Base-by-base conservation (phyloP, 2,329 filamentous ascomycete species). In the Exophiala bonariae region DNA sequence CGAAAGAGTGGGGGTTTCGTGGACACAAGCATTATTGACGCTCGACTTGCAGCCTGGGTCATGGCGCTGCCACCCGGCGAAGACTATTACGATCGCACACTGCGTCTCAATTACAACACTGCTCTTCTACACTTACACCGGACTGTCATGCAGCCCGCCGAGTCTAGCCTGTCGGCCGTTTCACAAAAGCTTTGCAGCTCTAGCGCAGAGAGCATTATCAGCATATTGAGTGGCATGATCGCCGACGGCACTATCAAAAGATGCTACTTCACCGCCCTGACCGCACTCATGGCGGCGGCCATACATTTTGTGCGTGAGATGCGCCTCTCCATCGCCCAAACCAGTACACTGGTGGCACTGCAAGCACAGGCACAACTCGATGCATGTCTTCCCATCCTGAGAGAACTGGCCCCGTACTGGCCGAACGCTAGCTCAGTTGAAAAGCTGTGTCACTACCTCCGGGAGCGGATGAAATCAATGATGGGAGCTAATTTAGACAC, bases 61-160 rank as follows among this genome's bases (percentile, higher is more conserved):
- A 10, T 50, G 13, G 18, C 7, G 13, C 28, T 32, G 6, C 20
- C 47, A 14, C n/a, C 13, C 17, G 32, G 30, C 26, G 42, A 34
- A 13, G 34, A 28, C 22, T 48, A 44, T 28, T 45, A 22, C 10
- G 11, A 10, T 5, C 41, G 45, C 16, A 30, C 44, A 18, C 33
- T 52, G 7, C 40, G 34, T 13, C 38, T 52, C n/a, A 44, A 52
- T 33, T 52, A 52, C 22, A 39, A 52, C 23, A n/a, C 18, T 9
- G 32, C 31, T 32, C 16, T 52, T 3, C 22, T 52, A n/a, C 41
- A 52, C 19, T 36, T 50, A 3, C 31, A 41, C 26, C 41, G 47
- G 7, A 18, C 32, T 6, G 32, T 34, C 32, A 34, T 34, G 6
- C 32, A 34, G n/a, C 32, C 8, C n/a, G 17, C 6, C n/a, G n/a